These are phyloP conservation scores for Neurospora intermedia DNA, from an alignment of 495 filamentous ascomycete genomes.

Conservation along the genomic window DNA sequence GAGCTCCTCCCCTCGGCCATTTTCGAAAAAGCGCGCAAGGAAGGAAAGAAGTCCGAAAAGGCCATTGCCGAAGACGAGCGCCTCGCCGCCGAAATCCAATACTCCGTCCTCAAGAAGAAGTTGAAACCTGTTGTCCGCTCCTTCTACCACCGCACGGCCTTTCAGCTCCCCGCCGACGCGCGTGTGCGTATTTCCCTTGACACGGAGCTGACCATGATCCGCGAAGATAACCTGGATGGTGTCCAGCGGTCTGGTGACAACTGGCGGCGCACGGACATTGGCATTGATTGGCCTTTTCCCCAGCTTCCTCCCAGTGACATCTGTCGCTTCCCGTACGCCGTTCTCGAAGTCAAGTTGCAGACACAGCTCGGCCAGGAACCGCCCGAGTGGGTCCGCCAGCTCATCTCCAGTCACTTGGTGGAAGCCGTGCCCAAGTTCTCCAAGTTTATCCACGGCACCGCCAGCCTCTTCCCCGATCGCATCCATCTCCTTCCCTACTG, in stretches of 20 bases:
- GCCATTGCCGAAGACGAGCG: conserved; percentile 86
- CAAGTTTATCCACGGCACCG: conserved; percentile 96
- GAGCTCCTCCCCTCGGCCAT: conserved; percentile 68
- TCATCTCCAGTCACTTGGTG: conserved; percentile 86
- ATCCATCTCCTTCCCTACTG: conserved; percentile 93
- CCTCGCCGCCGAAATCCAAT: conserved; percentile 86
- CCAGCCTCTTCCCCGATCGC: conserved; percentile 71
- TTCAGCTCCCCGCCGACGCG: conserved; percentile 93
- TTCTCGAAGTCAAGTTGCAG: conserved; percentile 95
- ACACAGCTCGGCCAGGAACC: conserved; percentile 96
- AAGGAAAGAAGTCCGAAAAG: conserved; percentile 82
- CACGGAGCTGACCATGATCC: conserved; percentile 86
- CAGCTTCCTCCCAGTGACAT: conserved; percentile 78
- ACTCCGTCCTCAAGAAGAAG: conserved; percentile 72
- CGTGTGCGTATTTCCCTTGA: conserved; percentile 95
- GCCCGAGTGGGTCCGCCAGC: conserved; percentile 87
- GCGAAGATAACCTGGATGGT: conserved; percentile 92
- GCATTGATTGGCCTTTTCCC: conserved; percentile 88
- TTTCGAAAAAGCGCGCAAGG: conserved; percentile 90
- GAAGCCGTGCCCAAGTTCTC: conserved; percentile 98
- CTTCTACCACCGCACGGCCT: conserved; percentile 96
- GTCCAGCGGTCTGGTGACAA: conserved; percentile 66
- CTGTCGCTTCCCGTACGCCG: conserved; percentile 88
- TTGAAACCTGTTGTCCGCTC: conserved; percentile 80
- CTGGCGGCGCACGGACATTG: conserved; percentile 96